Base-by-base conservation (phyloP, 2,329 filamentous ascomycete genomes). In the Colletotrichum eremochloae region DNA sequence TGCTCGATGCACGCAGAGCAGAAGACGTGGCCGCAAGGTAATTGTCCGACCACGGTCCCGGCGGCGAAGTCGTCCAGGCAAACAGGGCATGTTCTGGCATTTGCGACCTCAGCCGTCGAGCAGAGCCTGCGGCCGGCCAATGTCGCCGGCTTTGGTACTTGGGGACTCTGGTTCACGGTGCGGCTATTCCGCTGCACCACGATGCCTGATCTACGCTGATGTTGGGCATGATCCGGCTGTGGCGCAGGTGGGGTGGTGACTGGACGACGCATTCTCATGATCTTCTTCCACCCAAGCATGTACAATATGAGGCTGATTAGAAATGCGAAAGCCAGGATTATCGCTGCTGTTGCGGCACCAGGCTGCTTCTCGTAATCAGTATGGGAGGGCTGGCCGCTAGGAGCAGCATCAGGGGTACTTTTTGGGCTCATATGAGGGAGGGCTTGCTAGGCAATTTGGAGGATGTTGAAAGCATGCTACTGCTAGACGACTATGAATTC, bases 1-100 rank as follows among this genome's bases (percentile, higher is more conserved):
- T 40, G 46, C 46, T 70, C 63, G n/a, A 70, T 70, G 46, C 67
- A 70, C 7, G 46, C 67, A 4, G 67, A 60, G 38, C 67, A 70
- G 38, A 70, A 70, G 31, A 60, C 55, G 5, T 70, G 67, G 6
- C 46, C 55, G 46, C 67, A 70, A 12, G 46, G 67, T 3, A 70
- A 11, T 12, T 42, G 63, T 3, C 44, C 67, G 2, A 61, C 67
- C 31, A 36, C 15, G 0, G 55, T 67, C 5, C 67, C 67, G 18
- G 38, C 44, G 11, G 40, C 46, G 20, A 70, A 70, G 31, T 70
- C 63, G 1, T 61, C 67, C n/a, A 70, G 38, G 12, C 67, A 70
- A 1, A 70, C 63, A 4, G 63, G 57, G 31, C 67, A 70, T 0
- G 31, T 48, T 18, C 15, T 48, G 8, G 67, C 55, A 14, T 50